Conservation (phyloP, 2,329 filamentous ascomycete species). For the Zasmidium cellare region DNA sequence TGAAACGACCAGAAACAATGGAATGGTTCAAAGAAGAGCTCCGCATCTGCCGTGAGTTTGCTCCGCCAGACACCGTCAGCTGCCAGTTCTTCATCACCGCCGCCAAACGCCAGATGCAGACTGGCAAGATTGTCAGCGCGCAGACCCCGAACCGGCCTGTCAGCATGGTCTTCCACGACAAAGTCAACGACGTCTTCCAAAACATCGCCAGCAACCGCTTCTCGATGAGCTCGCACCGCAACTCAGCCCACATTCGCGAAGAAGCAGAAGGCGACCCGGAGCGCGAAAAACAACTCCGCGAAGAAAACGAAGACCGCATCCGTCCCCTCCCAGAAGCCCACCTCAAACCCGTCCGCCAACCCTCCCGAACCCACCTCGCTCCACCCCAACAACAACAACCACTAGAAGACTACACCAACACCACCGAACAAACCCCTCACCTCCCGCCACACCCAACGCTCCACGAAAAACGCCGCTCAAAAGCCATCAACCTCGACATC, state of each 20-base stretch:
- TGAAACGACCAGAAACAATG: conserved; percentile 89
- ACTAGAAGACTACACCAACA: conserved; percentile 42
- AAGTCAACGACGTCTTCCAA: conserved; percentile 82
- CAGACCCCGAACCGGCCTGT: conserved; percentile 58
- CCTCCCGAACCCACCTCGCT: conserved; percentile 23
- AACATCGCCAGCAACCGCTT: conserved; percentile 74
- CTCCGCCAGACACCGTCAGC: conserved; percentile 82
- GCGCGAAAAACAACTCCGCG: conserved; percentile 75
- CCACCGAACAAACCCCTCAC: conserved; percentile 28
- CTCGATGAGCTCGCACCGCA: conserved; percentile 40
- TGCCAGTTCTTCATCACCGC: conserved; percentile 95
- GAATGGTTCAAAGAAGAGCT: conserved; percentile 98
- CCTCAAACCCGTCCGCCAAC: conserved; percentile 30
- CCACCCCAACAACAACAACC: conserved; percentile 56
- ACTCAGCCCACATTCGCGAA: conserved; percentile 74
- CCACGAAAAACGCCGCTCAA: conserved; percentile 43
- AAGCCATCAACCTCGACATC: conserved; percentile 46
- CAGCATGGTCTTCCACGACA: conserved; percentile 78
- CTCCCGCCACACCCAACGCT: conserved; percentile 36
- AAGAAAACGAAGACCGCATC: conserved; percentile 81
- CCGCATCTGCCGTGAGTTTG: conserved; percentile 84
- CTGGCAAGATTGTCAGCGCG: conserved; percentile 54
- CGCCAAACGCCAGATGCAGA: conserved; percentile 58
- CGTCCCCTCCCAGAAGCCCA: conserved; percentile 71
- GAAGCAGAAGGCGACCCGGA: conserved; percentile 78